These are phyloP conservation scores for Carex scoparia DNA, from an alignment of 176 grass and related monocot species.

Conservation along the genomic window DNA sequence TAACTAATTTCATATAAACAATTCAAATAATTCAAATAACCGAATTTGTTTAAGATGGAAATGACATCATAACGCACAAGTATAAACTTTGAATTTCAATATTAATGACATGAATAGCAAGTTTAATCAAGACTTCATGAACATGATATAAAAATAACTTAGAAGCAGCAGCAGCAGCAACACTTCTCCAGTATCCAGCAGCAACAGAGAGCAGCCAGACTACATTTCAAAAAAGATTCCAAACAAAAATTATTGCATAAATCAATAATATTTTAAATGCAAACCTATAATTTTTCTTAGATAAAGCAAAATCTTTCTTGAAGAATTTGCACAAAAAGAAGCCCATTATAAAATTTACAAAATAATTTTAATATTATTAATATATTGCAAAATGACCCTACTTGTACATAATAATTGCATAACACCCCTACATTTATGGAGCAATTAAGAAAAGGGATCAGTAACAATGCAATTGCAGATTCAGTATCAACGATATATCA, in stretches of 20 bases:
- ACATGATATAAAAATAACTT: neutral
- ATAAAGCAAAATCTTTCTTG: neutral
- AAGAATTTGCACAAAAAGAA: too few species aligned
- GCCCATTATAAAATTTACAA: too few species aligned
- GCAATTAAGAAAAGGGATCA: neutral
- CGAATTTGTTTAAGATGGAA: neutral
- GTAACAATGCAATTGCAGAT: neutral
- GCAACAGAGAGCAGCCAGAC: conserved; percentile 40
- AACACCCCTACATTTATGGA: too few species aligned
- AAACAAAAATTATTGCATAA: neutral
- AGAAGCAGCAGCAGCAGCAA: conserved; percentile 31
- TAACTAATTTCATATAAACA: neutral
- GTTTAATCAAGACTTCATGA: neutral
- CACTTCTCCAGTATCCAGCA: conserved; percentile 44
- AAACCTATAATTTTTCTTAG: neutral
- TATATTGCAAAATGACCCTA: too few species aligned
- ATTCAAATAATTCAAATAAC: neutral
- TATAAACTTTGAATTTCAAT: neutral
- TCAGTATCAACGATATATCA: neutral
- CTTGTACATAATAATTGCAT: too few species aligned
- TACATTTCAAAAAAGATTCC: conserved; percentile 2
- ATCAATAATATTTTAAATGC: neutral
- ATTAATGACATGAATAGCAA: too few species aligned
- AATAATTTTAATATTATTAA: too few species aligned
- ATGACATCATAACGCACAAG: neutral